Percentiles rank a stretch among this genome's conserved stretches.
phyloP scores from a whole-genome alignment of 352 stramenopile species.

The Phytophthora litchii region DNA sequence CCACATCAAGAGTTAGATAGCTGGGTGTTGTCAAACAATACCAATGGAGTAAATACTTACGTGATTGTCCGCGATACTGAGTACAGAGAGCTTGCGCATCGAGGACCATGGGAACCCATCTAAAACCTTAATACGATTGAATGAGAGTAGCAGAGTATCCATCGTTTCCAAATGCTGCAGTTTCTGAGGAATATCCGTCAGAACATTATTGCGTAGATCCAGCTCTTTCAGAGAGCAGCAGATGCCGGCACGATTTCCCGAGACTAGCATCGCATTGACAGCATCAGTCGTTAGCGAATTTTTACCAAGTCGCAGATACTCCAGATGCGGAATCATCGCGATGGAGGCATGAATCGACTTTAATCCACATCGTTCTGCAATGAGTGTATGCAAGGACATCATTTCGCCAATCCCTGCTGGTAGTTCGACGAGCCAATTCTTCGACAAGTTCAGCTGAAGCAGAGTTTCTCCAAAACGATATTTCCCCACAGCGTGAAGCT shows the following conservation, averaged over 20 bases:
- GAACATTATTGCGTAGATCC: slow-evolving; percentile 73
- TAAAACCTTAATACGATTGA: slow-evolving; percentile 63
- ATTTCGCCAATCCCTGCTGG: slow-evolving; percentile 57
- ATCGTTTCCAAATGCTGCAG: slow-evolving; percentile 53
- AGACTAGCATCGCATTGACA: slow-evolving; percentile 49
- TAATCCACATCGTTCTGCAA: slow-evolving; percentile 70
- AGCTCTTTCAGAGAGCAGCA: slow-evolving; percentile 66
- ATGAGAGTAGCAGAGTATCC: slow-evolving; percentile 74
- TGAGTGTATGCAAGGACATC: slow-evolving; percentile 62
- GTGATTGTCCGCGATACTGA: slow-evolving; percentile 73
- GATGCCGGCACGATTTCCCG: slow-evolving; percentile 31
- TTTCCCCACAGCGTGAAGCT: slow-evolving; percentile 46
- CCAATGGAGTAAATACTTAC: slow-evolving; percentile 28
- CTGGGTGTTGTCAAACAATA: background rate
- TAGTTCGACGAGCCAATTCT: slow-evolving; percentile 62
- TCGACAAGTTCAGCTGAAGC: slow-evolving; percentile 71
- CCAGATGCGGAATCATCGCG: slow-evolving; percentile 52
- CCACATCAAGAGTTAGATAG: slow-evolving; percentile 6
- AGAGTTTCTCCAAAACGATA: slow-evolving; percentile 62
- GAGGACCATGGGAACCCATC: slow-evolving; percentile 62
- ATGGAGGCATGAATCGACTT: slow-evolving; percentile 59
- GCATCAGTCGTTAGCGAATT: slow-evolving; percentile 68
- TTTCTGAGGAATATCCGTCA: slow-evolving; percentile 52
- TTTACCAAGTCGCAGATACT: slow-evolving; percentile 73
- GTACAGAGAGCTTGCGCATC: slow-evolving; percentile 67